A percentile compares a stretch with the other conserved stretches of the same genome.
phyloP scores from a whole-genome alignment of 192 early-diverging fungal genomes.

The Podila epigama region DNA sequence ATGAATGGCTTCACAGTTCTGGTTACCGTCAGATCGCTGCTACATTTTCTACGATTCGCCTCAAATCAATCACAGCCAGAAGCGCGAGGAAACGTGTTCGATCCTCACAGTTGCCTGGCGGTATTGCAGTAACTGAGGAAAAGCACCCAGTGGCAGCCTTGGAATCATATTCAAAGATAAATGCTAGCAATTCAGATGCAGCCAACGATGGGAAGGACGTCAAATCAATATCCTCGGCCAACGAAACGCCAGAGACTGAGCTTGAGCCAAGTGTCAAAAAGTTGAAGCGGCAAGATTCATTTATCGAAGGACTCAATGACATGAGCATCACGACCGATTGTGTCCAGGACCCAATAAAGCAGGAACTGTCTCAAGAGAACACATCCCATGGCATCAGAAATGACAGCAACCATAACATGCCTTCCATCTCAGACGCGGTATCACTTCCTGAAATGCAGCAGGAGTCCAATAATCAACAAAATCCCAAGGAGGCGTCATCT shows the following conservation, averaged over 20 bases:
- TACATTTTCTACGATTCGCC: slow-evolving; percentile 2
- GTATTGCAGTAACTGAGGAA: too few species aligned
- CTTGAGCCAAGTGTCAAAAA: background rate
- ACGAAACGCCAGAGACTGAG: background rate
- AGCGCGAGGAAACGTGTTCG: slow-evolving; percentile 13
- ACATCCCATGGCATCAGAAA: too few species aligned
- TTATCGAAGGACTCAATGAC: background rate
- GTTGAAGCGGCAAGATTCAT: background rate
- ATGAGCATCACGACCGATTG: background rate
- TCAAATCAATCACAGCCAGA: background rate
- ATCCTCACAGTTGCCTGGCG: background rate
- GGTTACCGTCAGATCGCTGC: slow-evolving; percentile 12
- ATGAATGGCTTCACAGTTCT: slow-evolving; percentile 42
- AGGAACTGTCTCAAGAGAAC: too few species aligned
- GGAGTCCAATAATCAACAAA: background rate
- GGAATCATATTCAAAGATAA: too few species aligned
- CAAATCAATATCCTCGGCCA: background rate
- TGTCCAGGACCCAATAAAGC: too few species aligned
- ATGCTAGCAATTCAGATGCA: background rate
- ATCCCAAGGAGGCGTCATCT: background rate
- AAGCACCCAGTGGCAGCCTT: too few species aligned
- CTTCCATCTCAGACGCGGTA: too few species aligned
- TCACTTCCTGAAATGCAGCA: background rate
- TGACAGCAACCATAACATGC: too few species aligned
- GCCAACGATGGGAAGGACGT: background rate